phyloP scores from a whole-genome alignment of 768 basidiomycete species.

The Clathrus columnatus region DNA sequence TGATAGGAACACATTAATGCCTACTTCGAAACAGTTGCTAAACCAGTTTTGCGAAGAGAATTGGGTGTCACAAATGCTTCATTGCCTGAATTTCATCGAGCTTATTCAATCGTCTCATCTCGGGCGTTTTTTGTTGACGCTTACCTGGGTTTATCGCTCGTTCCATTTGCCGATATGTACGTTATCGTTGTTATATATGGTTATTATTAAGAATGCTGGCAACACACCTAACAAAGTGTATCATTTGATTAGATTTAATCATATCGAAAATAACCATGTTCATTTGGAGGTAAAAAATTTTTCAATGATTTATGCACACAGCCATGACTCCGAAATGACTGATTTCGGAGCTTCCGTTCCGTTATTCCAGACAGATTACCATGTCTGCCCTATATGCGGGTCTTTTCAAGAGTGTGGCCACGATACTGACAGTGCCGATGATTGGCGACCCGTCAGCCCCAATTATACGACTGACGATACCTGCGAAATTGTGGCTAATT shows the following conservation, averaged over 20 bases:
- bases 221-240: slow-evolving; percentile 2
- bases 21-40: slow-evolving; percentile 3
- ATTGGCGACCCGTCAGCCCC: slow-evolving; percentile 3
- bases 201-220: slow-evolving; percentile 20
- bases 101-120: slow-evolving; percentile 65
- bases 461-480: slow-evolving; percentile 17
- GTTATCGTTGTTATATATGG: slow-evolving; percentile 19
- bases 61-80: neutral
- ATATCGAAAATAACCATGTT: slow-evolving; percentile 56
- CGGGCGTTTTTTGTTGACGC: slow-evolving; percentile 78
- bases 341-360: neutral
- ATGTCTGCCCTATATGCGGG: slow-evolving; percentile 68
- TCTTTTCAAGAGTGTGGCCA: slow-evolving; percentile 61
- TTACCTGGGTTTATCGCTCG: slow-evolving; percentile 74
- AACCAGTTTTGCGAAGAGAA: slow-evolving; percentile 6
- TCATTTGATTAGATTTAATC: slow-evolving; percentile 55
- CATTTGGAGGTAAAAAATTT: slow-evolving; percentile 54
- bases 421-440: slow-evolving; percentile 30
- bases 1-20: slow-evolving; percentile 2
- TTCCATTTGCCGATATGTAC: slow-evolving; percentile 78
- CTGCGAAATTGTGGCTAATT: slow-evolving; percentile 59
- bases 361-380: slow-evolving; percentile 50
- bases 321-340: neutral
- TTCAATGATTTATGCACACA: neutral
- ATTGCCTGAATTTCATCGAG: slow-evolving; percentile 39